Evolutionary conservation across 1,284 basidiomycete genomes (phyloP), one percentile per base, ranked within the genome.

Genomic region (Sporisorium exsertum): DNA sequence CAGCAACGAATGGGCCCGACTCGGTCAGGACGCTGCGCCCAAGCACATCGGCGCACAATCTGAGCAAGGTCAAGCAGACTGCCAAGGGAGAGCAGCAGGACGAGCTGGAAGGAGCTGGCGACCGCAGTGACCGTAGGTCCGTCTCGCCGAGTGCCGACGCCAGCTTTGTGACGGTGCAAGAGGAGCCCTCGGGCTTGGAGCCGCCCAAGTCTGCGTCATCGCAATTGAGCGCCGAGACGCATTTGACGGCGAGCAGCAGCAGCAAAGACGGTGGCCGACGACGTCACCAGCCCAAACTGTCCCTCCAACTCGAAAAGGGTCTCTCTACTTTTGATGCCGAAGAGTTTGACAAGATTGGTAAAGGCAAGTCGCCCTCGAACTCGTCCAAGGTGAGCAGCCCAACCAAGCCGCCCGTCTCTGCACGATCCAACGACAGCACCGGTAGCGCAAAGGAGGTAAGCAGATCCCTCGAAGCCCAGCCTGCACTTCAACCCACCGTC

Each of bases 251-350:
- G 3, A 69, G 70, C 59, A 78, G 77, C 51, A 66, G 68, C 33
- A 54, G 66, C 43, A 51, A 60, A 12, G 73, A 72, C 35, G 62
- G 53, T 45, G 57, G 45, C 15, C 50, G 53, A 33, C 67, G 64
- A 16, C 71, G 80, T n/a, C 76, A 77, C 33, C 75, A 78, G 35
- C 77, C 72, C 24, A 64, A 77, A 20, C 62, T 82, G 16, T 81
- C 81, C 45, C 71, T 82, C 26, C 72, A 81, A 46, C 71, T 82
- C 33, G 81, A 82, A n/a, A 77, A 77, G 45, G 79, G 79, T 40
- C 63, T 78, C 60, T 80, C 78, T 62, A 56, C 80, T 1, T 82
- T 81, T 45, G 73, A 78, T 45, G 74, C 81, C 12, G 57, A 67
- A n/a, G 79, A 72, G 37, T 80, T 82, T 35, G 81, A 78, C 54